phyloP scores from a whole-genome alignment of 768 basidiomycete species.

The Boletus edulis region DNA sequence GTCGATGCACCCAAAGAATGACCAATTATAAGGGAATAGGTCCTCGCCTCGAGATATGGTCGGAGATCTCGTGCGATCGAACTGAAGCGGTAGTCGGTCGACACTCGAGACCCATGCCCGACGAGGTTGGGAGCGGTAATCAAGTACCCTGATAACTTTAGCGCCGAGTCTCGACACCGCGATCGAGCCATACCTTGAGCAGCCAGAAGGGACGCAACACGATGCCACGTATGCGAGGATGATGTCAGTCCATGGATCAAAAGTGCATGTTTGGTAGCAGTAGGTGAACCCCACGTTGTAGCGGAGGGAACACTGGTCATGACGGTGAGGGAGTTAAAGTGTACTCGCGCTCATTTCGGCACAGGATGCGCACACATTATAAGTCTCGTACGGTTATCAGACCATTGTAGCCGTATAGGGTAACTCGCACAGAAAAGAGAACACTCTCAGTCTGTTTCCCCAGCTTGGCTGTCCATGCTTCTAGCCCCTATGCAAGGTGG shows the following conservation, averaged over 20 bases:
- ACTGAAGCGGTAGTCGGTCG: conserved; percentile 9
- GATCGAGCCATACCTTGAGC: conserved; percentile 8
- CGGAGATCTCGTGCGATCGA: conserved; percentile 16
- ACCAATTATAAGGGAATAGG: conserved; percentile 16
- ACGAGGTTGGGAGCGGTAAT: conserved; percentile 24
- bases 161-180: neutral
- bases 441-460: too few relatives aligned
- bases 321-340: too few relatives aligned
- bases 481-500: too few relatives aligned
- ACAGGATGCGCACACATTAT: too few relatives aligned
- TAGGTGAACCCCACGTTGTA: conserved; percentile 20
- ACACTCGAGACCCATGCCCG: conserved; percentile 14
- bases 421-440: too few relatives aligned
- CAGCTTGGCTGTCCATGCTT: too few relatives aligned
- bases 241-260: conserved; percentile 26
- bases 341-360: too few relatives aligned
- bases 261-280: conserved; percentile 23
- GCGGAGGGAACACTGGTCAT: conserved; percentile 20
- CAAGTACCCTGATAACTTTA: conserved; percentile 13
- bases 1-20: conserved; percentile 16
- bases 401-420: too few relatives aligned
- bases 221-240: neutral
- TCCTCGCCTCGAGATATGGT: conserved; percentile 13
- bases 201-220: conserved; percentile 6
- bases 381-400: too few relatives aligned